phyloP scores from a whole-genome alignment of 352 stramenopile genomes.

The Globisporangium sylvaticum region DNA sequence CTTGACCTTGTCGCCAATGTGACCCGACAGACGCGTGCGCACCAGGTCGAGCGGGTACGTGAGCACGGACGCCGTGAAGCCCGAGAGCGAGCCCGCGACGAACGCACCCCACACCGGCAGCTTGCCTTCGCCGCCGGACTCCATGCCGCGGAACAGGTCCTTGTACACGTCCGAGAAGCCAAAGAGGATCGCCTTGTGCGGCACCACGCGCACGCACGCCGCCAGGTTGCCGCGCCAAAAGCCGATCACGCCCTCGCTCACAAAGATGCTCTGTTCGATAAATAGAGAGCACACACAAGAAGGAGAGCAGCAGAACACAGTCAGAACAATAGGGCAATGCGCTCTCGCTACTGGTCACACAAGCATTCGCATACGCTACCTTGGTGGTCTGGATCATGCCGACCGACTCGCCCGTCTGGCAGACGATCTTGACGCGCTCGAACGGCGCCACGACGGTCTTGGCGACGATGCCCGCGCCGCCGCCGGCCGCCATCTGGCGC shows the following conservation, averaged over 20 bases:
- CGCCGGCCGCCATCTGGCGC: slow-evolving; percentile 63
- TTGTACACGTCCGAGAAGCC: slow-evolving; percentile 88
- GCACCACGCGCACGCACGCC: slow-evolving; percentile 73
- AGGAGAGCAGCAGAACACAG: background rate
- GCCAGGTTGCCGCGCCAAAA: slow-evolving; percentile 79
- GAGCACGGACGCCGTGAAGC: slow-evolving; percentile 79
- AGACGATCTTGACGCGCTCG: slow-evolving; percentile 85
- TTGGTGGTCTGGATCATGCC: slow-evolving; percentile 71
- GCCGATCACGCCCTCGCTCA: slow-evolving; percentile 49
- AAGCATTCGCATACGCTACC: no score
- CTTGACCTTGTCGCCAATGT: slow-evolving; percentile 56
- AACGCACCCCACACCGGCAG: slow-evolving; percentile 63
- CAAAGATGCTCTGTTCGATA: slow-evolving; percentile 36
- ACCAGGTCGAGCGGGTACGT: slow-evolving; percentile 87
- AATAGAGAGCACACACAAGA: background rate
- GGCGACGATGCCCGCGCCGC: slow-evolving; percentile 67
- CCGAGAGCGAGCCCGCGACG: slow-evolving; percentile 61
- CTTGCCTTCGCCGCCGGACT: slow-evolving; percentile 19
- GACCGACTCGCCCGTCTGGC: slow-evolving; percentile 65
- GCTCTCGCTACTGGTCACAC: no score
- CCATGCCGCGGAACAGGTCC: slow-evolving; percentile 48
- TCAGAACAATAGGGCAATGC: background rate
- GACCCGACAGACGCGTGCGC: slow-evolving; percentile 73
- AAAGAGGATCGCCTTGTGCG: slow-evolving; percentile 80
- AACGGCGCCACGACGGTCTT: slow-evolving; percentile 82